Percentiles rank a stretch among this genome's conserved stretches.
These are phyloP conservation scores for Entomortierella parvispora DNA, from an alignment of 192 early-diverging fungal species.

Conservation along the genomic window DNA sequence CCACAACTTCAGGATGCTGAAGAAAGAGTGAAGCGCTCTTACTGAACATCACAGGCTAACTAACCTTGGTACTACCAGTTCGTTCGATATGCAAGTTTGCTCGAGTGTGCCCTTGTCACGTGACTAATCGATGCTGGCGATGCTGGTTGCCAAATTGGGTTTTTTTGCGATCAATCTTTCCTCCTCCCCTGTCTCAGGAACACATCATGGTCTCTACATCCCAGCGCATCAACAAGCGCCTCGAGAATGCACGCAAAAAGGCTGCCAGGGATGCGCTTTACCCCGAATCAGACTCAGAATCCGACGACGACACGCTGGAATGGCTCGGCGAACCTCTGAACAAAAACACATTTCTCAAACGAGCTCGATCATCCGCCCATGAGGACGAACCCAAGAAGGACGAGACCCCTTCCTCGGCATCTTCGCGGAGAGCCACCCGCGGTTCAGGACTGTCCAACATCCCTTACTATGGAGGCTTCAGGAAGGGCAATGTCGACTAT, in stretches of 20 bases:
- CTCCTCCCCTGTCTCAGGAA: too few relatives aligned
- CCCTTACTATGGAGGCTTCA: conserved; percentile 57
- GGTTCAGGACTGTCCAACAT: conserved; percentile 67
- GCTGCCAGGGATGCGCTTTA: conserved; percentile 12
- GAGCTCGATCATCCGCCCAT: not conserved
- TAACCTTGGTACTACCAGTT: too few relatives aligned
- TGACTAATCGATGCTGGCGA: too few relatives aligned
- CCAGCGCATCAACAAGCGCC: conserved; percentile 24
- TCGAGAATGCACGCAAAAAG: conserved; percentile 19
- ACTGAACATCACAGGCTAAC: too few relatives aligned
- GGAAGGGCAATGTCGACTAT: conserved; percentile 52
- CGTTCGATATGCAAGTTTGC: too few relatives aligned
- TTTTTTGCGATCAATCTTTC: too few relatives aligned
- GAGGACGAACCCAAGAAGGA: not conserved
- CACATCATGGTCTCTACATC: conserved; percentile 20
- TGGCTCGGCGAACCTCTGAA: conserved; percentile 47
- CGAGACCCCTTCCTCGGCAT: not conserved
- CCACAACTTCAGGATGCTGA: too few relatives aligned
- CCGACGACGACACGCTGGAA: conserved; percentile 21
- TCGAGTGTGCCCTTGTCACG: too few relatives aligned
- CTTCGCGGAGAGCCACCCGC: conserved; percentile 62
- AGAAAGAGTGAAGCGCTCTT: too few relatives aligned
- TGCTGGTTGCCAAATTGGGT: too few relatives aligned
- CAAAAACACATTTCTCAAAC: conserved; percentile 24
- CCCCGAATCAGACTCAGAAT: conserved; percentile 24